phyloP scores from a whole-genome alignment of 306 rosid species.

The Cajanus cajan region DNA sequence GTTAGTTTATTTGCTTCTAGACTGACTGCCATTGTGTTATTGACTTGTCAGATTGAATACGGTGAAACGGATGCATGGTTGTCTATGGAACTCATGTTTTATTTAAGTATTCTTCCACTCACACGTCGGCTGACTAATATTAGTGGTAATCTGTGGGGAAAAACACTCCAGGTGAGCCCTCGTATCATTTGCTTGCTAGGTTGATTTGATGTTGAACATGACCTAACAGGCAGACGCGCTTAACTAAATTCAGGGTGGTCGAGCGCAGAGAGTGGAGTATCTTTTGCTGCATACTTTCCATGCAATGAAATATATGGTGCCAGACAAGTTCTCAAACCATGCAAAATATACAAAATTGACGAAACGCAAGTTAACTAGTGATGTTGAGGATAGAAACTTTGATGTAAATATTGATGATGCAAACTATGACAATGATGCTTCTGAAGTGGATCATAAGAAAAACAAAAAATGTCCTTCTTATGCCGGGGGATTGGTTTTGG shows the following conservation, averaged over 20 bases:
- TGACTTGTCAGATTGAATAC: slow-evolving; percentile 69
- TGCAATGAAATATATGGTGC: slow-evolving; percentile 82
- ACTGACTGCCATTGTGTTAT: slow-evolving; percentile 32
- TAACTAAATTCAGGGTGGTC: slow-evolving; percentile 76
- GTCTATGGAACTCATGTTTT: slow-evolving; percentile 99
- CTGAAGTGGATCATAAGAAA: slow-evolving; percentile 57
- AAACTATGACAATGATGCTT: slow-evolving; percentile 52
- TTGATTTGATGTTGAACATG: slow-evolving; percentile 19
- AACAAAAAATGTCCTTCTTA: slow-evolving; percentile 80
- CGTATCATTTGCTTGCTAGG: slow-evolving; percentile 10
- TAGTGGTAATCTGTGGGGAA: slow-evolving; percentile 97
- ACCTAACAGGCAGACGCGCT: slow-evolving; percentile 12
- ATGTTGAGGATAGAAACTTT: slow-evolving; percentile 44
- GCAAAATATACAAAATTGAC: slow-evolving; percentile 58
- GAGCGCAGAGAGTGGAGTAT: slow-evolving; percentile 97
- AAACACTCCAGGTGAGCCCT: slow-evolving; percentile 86
- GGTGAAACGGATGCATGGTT: slow-evolving; percentile 99
- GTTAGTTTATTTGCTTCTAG: neutral
- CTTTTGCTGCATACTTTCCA: slow-evolving; percentile 95
- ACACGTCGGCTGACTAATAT: slow-evolving; percentile 94
- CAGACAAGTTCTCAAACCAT: slow-evolving; percentile 68
- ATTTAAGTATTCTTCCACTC: slow-evolving; percentile 92
- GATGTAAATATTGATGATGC: slow-evolving; percentile 57
- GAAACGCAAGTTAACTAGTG: slow-evolving; percentile 55
- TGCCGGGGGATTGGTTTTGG: slow-evolving; percentile 96